These are phyloP conservation scores for Excoecaria agallocha DNA, from an alignment of 345 rosid species.

Conservation along the genomic window DNA sequence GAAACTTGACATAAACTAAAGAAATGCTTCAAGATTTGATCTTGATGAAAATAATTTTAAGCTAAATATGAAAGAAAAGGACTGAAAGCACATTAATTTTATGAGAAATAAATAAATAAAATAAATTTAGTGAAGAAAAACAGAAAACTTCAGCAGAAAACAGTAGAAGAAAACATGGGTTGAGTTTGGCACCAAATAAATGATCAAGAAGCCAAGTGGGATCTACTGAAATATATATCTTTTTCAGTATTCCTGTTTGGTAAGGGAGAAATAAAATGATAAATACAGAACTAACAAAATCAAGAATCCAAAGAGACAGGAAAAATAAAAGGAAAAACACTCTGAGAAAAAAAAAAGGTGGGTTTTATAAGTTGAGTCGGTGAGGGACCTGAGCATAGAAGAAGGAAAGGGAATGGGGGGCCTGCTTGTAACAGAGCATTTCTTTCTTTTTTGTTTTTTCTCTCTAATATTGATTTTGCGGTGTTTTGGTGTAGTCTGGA, in stretches of 20 bases:
- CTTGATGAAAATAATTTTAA: background rate
- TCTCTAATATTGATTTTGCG: background rate
- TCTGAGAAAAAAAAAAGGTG: background rate
- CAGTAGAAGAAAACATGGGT: background rate
- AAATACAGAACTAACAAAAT: background rate
- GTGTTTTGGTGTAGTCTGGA: no score
- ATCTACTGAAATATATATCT: background rate
- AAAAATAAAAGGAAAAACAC: background rate
- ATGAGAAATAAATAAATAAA: background rate
- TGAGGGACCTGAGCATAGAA: slow-evolving; percentile 16
- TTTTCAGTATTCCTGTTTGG: background rate
- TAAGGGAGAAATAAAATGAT: background rate
- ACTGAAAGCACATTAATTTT: background rate
- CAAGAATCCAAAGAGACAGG: background rate
- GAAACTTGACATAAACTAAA: background rate
- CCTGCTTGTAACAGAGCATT: slow-evolving; percentile 24
- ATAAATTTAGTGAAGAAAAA: slow-evolving; percentile 7
- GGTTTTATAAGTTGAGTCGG: background rate
- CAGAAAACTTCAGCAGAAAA: background rate
- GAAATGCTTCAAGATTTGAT: background rate
- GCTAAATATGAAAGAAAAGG: background rate
- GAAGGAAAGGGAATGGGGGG: slow-evolving; percentile 22
- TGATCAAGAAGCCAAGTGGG: slow-evolving; percentile 2
- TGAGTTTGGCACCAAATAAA: background rate
- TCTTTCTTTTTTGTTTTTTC: background rate